These are phyloP conservation scores for Schizosaccharomyces octosporus DNA, from an alignment of 805 yeast species.

Conservation along the genomic window DNA sequence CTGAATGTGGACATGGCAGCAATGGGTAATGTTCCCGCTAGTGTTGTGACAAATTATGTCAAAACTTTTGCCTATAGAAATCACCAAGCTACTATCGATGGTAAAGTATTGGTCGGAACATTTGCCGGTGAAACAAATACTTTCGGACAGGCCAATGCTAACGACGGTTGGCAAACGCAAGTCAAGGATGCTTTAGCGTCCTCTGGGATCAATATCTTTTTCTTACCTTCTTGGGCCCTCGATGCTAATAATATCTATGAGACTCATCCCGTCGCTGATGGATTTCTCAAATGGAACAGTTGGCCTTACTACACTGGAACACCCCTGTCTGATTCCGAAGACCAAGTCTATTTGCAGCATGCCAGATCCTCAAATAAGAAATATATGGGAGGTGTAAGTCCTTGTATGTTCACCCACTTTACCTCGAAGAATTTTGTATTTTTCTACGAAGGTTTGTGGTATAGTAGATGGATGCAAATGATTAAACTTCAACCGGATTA, in stretches of 20 bases:
- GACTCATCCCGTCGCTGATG: slow-evolving; percentile 3
- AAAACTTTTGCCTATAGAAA: not conserved
- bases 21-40: not conserved
- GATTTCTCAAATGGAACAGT: slow-evolving; percentile 3
- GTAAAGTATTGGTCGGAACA: not conserved
- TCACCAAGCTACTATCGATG: not conserved
- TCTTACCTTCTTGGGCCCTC: slow-evolving; percentile 4
- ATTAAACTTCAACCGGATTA: slow-evolving; percentile 3
- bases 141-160: not conserved
- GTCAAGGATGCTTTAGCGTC: slow-evolving; percentile 1
- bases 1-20: not conserved
- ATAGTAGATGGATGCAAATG: slow-evolving; percentile 3
- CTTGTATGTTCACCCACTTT: slow-evolving; percentile 4
- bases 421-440: slow-evolving; percentile 3
- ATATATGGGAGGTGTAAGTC: slow-evolving; percentile 4
- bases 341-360: not conserved
- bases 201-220: not conserved
- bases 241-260: slow-evolving; percentile 1
- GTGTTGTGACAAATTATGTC: not conserved
- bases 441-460: slow-evolving; percentile 3
- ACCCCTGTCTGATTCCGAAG: not conserved
- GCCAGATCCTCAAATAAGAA: not conserved
- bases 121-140: not conserved
- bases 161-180: not conserved
- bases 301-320: slow-evolving; percentile 2